Evolutionary conservation across 2,329 filamentous ascomycete species (phyloP).

Genomic region (Sarocladium strictum): DNA sequence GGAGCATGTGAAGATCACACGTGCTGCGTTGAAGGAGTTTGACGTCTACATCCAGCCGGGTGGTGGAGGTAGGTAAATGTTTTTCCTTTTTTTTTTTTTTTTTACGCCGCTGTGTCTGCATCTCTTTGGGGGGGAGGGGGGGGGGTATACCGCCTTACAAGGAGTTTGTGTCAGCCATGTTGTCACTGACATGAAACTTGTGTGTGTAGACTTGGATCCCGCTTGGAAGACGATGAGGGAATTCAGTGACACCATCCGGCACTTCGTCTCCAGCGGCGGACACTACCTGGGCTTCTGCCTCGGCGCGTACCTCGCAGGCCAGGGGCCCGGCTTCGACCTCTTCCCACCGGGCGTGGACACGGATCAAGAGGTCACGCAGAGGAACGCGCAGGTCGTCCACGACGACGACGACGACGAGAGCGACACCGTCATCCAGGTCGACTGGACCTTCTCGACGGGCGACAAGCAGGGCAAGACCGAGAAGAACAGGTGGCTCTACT

Average conservation of each 20-base stretch:
- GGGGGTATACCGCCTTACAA: too few relatives aligned
- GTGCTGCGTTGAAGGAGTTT: background rate
- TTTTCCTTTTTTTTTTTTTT: too few relatives aligned
- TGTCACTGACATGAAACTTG: background rate
- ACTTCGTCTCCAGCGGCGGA: slow-evolving; percentile 18
- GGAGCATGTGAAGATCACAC: background rate
- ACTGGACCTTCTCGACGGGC: slow-evolving; percentile 18
- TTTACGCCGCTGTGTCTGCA: too few relatives aligned
- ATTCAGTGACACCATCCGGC: slow-evolving; percentile 11
- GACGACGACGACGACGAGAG: slow-evolving; percentile 12
- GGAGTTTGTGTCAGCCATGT: too few relatives aligned
- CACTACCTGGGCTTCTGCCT: slow-evolving; percentile 22
- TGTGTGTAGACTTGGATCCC: slow-evolving; percentile 14
- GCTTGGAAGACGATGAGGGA: slow-evolving; percentile 14
- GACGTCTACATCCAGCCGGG: slow-evolving; percentile 2
- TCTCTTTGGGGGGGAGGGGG: too few relatives aligned
- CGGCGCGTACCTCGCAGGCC: slow-evolving; percentile 21
- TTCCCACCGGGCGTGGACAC: slow-evolving; percentile 13
- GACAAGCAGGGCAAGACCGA: slow-evolving; percentile 13
- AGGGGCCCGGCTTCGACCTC: slow-evolving; percentile 16
- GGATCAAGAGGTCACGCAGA: slow-evolving; percentile 11
- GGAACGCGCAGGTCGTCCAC: slow-evolving; percentile 14
- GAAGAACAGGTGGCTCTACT: slow-evolving; percentile 18
- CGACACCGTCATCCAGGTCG: slow-evolving; percentile 18
- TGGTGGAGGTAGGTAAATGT: background rate